These are phyloP conservation scores for Ganoderma resinaceum DNA, from an alignment of 1,284 basidiomycete species.

Conservation along the genomic window DNA sequence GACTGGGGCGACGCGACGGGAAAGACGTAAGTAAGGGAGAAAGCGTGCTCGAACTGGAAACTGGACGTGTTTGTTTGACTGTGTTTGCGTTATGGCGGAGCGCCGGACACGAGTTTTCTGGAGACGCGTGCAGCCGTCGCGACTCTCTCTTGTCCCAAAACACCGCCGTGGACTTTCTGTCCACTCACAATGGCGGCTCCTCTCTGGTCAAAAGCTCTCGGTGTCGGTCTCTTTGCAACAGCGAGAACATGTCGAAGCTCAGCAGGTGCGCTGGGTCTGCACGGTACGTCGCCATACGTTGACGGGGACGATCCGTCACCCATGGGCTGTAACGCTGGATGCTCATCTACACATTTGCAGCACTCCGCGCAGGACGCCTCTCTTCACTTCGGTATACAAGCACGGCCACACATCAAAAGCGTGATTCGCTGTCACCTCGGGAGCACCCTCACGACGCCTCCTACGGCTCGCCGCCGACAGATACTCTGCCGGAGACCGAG, in stretches of 20 bases:
- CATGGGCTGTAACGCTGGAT: not conserved
- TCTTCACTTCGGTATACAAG: constrained; percentile 17
- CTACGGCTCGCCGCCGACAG: not conserved
- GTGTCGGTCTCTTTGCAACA: constrained; percentile 15
- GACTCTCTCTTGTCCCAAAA: constrained; percentile 15
- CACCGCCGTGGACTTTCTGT: constrained; percentile 25
- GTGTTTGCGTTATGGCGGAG: constrained; percentile 25
- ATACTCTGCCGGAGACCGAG: not conserved
- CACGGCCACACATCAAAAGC: not conserved
- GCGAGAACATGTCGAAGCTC: constrained; percentile 22
- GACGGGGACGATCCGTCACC: not conserved
- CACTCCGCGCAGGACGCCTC: constrained; percentile 27
- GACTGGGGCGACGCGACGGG: constrained; percentile 2
- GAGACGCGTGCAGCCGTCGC: constrained; percentile 16
- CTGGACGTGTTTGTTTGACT: constrained; percentile 16
- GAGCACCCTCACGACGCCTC: not conserved
- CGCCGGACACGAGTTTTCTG: constrained; percentile 22
- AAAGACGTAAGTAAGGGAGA: constrained; percentile 3
- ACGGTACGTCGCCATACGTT: constrained; percentile 15
- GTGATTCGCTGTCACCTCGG: not conserved
- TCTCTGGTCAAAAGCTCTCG: constrained; percentile 27
- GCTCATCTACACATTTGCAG: constrained; percentile 11
- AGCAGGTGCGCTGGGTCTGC: constrained; percentile 8
- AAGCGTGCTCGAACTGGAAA: not conserved
- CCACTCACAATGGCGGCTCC: constrained; percentile 32